Percentiles rank a stretch among this genome's conserved stretches.
Evolutionary conservation across 345 rosid genomes (phyloP).

Genomic region (Aethionema arabicum): DNA sequence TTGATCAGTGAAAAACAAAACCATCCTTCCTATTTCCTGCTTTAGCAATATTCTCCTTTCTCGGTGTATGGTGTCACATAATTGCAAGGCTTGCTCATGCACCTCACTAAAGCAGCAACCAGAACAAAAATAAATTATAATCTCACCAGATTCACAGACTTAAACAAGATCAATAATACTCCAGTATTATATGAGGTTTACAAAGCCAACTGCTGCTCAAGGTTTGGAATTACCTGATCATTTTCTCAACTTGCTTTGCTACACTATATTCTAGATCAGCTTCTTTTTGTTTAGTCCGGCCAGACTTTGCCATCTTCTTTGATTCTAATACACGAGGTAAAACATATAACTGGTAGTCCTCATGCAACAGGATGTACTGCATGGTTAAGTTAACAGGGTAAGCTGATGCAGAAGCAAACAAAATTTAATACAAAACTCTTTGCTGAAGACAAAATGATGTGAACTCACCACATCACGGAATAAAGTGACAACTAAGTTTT

Average conservation of each 20-base stretch:
- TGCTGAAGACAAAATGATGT: constrained; percentile 14
- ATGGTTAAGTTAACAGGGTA: constrained; percentile 38
- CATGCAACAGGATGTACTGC: constrained; percentile 87
- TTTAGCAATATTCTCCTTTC: constrained; percentile 93
- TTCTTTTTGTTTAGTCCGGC: constrained; percentile 92
- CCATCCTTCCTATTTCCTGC: constrained; percentile 99
- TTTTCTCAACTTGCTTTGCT: constrained; percentile 98
- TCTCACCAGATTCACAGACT: background rate
- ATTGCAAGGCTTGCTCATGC: constrained; percentile 83
- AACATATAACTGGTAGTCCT: constrained; percentile 91
- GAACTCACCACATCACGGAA: constrained; percentile 91
- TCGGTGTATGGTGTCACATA: constrained; percentile 76
- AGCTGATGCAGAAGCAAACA: constrained; percentile 30
- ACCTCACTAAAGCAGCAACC: constrained; percentile 68
- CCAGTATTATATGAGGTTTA: constrained; percentile 24
- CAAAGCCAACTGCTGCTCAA: constrained; percentile 10
- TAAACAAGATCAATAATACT: constrained; percentile 7
- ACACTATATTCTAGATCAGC: constrained; percentile 95
- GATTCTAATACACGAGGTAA: constrained; percentile 95
- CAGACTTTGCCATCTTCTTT: constrained; percentile 98
- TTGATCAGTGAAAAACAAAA: constrained; percentile 94
- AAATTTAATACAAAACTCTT: constrained; percentile 13
- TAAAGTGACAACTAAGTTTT: constrained; percentile 76
- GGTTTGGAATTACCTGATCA: constrained; percentile 64
- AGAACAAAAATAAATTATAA: constrained; percentile 30